Base-by-base conservation (phyloP, 2,329 filamentous ascomycete genomes). In the Xylariaceae sp. region DNA sequence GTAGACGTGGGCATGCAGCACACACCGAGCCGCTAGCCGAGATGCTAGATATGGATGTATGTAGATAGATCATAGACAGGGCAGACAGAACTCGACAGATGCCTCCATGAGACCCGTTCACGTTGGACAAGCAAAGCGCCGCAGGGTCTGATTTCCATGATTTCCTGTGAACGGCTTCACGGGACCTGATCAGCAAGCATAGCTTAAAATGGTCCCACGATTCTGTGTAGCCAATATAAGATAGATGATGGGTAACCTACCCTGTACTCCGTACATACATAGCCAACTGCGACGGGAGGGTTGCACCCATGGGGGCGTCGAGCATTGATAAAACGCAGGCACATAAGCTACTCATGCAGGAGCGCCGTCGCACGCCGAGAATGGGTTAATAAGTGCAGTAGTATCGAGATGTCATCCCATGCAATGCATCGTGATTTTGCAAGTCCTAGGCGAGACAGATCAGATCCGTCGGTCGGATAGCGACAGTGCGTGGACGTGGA, bases 1-100 rank as follows among this genome's bases (percentile, higher is more conserved):
- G 41, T 45, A 51, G 49, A 51, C 49, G 49, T 51, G 49, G 49
- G 49, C 49, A 51, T 51, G 49, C 49, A 51, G 49, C 49, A 10
- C 49, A 51, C 49, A 51, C 49, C 49, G 49, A 50, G 48, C 11
- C 48, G 15, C 49, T 23, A 15, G 23, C 23, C 9, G 17, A 23
- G 6, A n/a, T 34, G 30, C 49, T 15, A 15, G 49, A n/a, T 47
- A 7, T 7, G 7, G 15, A 47, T 7, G 7, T 47, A 47, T 7
- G 7, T 47, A 47, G n/a, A 47, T 47, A 47, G 3, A 47, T n/a
- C 23, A 30, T 30, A 30, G 23, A 30, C 23, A 30, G 23, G 23
- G 23, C 23, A 5, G 23, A 5, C 23, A 30, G 13, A 41, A 10
- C 37, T 41, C 37, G 37, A 41, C 9, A 41, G 13, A 41, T 10